These are phyloP conservation scores for Chondrostereum purpureum DNA, from an alignment of 1,284 basidiomycete genomes.

Conservation along the genomic window DNA sequence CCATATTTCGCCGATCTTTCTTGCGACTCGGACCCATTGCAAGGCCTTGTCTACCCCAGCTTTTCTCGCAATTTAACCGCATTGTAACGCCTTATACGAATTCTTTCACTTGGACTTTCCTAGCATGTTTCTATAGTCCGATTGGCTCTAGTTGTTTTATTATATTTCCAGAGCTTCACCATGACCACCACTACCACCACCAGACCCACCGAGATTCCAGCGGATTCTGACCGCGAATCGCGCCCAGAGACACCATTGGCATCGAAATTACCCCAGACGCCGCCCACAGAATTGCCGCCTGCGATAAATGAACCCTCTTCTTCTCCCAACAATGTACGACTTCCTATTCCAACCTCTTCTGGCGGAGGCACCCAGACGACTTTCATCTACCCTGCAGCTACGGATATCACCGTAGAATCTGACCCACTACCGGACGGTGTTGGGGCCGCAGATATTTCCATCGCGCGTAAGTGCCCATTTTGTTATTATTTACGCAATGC, in stretches of 20 bases:
- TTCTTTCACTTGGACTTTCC: slow-evolving; percentile 5
- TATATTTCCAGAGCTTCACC: slow-evolving; percentile 1
- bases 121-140: slow-evolving; percentile 19
- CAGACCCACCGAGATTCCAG: slow-evolving; percentile 12
- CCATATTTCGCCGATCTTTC: too few relatives aligned
- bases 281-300: slow-evolving; percentile 17
- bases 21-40: too few relatives aligned
- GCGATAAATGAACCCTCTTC: slow-evolving; percentile 17
- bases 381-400: slow-evolving; percentile 32
- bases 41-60: slow-evolving; percentile 1
- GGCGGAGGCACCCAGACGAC: slow-evolving; percentile 32
- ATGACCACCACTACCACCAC: slow-evolving; percentile 11
- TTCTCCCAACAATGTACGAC: slow-evolving; percentile 21
- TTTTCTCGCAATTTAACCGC: background rate
- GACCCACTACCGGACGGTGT: slow-evolving; percentile 1
- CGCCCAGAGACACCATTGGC: slow-evolving; percentile 19
- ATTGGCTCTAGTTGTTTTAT: slow-evolving; percentile 5
- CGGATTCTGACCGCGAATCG: slow-evolving; percentile 18
- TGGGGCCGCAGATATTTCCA: slow-evolving; percentile 13
- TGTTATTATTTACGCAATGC: background rate
- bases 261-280: slow-evolving; percentile 11
- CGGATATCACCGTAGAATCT: background rate
- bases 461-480: slow-evolving; percentile 51
- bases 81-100: background rate
- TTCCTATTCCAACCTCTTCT: slow-evolving; percentile 37